phyloP scores from a whole-genome alignment of 2,329 filamentous ascomycete species.

The Claviceps humidiphila region DNA sequence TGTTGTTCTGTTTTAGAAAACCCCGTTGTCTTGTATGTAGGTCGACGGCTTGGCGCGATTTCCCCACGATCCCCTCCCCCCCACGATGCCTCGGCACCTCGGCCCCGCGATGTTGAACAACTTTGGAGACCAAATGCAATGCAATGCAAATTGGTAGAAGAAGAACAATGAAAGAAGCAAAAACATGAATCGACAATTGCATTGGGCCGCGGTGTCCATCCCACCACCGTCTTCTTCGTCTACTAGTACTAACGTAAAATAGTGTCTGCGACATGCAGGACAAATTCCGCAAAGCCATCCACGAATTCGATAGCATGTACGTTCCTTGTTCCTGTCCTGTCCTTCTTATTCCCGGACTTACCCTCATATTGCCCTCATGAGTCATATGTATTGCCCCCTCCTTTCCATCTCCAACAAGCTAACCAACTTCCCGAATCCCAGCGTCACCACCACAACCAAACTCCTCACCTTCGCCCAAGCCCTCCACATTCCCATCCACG shows the following conservation, averaged over 20 bases:
- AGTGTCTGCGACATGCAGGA: conserved; percentile 94
- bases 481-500: conserved; percentile 65
- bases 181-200: too few species aligned
- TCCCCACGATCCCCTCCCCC: too few species aligned
- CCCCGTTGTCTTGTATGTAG: conserved; percentile 36
- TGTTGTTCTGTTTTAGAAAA: conserved; percentile 22
- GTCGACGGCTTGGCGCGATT: neutral
- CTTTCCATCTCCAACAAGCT: neutral
- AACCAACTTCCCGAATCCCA: conserved; percentile 17
- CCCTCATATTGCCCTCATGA: too few species aligned
- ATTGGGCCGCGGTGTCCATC: too few species aligned
- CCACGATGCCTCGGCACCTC: neutral
- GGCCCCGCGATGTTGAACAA: too few species aligned
- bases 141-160: too few species aligned
- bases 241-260: neutral
- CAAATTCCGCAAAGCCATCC: conserved; percentile 73
- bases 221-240: neutral
- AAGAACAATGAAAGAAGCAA: too few species aligned
- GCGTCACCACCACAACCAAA: conserved; percentile 54
- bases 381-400: neutral
- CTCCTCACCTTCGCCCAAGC: conserved; percentile 50
- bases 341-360: neutral
- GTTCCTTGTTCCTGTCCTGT: conserved; percentile 11
- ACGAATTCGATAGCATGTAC: conserved; percentile 73
- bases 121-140: too few species aligned